These are phyloP conservation scores for Penicillium sp. DNA, from an alignment of 2,329 filamentous ascomycete species.

Conservation along the genomic window DNA sequence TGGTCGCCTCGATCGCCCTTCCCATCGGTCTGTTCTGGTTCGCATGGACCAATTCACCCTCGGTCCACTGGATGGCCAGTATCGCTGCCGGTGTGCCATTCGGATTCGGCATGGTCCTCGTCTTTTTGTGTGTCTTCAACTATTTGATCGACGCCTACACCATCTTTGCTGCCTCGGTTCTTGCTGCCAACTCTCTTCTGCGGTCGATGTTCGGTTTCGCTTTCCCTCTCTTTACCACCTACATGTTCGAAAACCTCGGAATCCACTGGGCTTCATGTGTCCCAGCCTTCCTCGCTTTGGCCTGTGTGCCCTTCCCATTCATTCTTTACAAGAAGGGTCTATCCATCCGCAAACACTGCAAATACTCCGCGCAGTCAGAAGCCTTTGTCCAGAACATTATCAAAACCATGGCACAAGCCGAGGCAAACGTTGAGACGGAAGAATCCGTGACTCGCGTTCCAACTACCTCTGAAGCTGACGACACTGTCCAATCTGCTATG, in stretches of 20 bases:
- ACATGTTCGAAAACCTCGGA: constrained; percentile 47
- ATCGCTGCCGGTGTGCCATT: constrained; percentile 41
- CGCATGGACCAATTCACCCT: constrained; percentile 57
- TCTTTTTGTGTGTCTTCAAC: constrained; percentile 44
- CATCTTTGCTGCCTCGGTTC: constrained; percentile 44
- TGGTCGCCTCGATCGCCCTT: constrained; percentile 52
- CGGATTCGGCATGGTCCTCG: constrained; percentile 44
- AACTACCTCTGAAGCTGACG: neutral
- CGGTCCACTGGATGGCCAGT: constrained; percentile 41
- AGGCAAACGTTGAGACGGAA: neutral
- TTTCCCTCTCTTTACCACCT: constrained; percentile 50
- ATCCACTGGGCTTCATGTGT: constrained; percentile 51
- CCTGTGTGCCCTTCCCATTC: constrained; percentile 47
- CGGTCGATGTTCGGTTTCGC: constrained; percentile 49
- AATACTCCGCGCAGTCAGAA: constrained; percentile 40
- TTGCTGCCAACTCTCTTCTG: constrained; percentile 49
- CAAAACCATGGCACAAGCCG: neutral
- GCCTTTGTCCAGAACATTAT: constrained; percentile 23
- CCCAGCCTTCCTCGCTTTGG: constrained; percentile 48
- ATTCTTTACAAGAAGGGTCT: constrained; percentile 46
- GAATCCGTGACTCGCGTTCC: neutral
- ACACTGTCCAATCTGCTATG: neutral
- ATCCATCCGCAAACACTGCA: constrained; percentile 42
- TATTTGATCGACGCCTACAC: constrained; percentile 48
- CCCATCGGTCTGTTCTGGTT: constrained; percentile 62